Evolutionary conservation across 257 asterid species (phyloP).

Genomic region (Nicotiana otophora): DNA sequence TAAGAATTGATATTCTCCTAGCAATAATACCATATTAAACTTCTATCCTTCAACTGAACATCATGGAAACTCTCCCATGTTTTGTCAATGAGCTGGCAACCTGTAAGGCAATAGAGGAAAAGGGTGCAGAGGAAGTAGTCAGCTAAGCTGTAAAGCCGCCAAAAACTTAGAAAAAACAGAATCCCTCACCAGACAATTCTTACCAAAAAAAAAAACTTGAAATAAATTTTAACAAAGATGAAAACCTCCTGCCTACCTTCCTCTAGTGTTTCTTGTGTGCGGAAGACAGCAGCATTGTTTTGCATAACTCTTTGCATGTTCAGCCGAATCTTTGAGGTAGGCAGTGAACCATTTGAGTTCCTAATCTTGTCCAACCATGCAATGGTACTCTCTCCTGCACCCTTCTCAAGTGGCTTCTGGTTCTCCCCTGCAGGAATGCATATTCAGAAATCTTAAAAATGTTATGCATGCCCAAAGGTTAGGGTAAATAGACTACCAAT

Average conservation of each 20-base stretch:
- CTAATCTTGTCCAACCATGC: slow-evolving; percentile 96
- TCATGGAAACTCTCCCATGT: slow-evolving; percentile 92
- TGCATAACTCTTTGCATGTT: slow-evolving; percentile 97
- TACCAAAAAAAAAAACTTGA: not conserved
- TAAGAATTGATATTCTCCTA: slow-evolving; percentile 3
- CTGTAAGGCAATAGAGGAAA: slow-evolving; percentile 31
- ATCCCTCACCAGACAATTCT: not conserved
- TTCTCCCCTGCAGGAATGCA: slow-evolving; percentile 54
- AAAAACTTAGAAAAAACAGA: not conserved
- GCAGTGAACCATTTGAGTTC: slow-evolving; percentile 83
- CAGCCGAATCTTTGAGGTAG: slow-evolving; percentile 84
- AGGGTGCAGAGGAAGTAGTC: not conserved
- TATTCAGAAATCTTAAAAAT: slow-evolving; percentile 18
- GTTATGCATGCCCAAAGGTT: not conserved
- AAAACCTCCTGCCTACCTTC: slow-evolving; percentile 59
- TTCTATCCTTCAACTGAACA: slow-evolving; percentile 76
- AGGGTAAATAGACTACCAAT: not conserved
- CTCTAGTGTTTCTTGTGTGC: slow-evolving; percentile 93
- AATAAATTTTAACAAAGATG: not conserved
- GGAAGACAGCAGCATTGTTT: slow-evolving; percentile 96
- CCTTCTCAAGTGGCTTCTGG: slow-evolving; percentile 74
- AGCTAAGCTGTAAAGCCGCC: not conserved
- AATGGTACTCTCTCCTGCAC: slow-evolving; percentile 88
- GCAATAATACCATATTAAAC: slow-evolving; percentile 75
- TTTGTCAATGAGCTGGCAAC: slow-evolving; percentile 86